Conservation (phyloP, 306 rosid genomes). For the Malus orientalis region DNA sequence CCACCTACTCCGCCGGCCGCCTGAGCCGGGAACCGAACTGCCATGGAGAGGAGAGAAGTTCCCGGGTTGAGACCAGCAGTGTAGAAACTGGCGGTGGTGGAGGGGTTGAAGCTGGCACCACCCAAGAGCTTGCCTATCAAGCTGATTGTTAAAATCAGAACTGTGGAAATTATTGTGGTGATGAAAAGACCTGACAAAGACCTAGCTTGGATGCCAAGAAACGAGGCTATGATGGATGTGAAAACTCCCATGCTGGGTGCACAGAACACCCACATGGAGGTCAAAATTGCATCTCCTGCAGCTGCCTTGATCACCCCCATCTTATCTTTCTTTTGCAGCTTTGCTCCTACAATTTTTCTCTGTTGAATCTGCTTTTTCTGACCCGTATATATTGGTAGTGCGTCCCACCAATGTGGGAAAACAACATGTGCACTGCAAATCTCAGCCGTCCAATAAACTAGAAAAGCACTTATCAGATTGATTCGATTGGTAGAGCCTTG, state of each 20-base stretch:
- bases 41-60: slow-evolving; percentile 28
- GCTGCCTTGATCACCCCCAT: slow-evolving; percentile 35
- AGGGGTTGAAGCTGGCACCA: slow-evolving; percentile 49
- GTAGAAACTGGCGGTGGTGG: slow-evolving; percentile 29
- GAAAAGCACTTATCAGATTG: background rate
- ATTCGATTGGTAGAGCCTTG: background rate
- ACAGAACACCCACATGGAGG: slow-evolving; percentile 40
- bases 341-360: background rate
- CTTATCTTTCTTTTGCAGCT: background rate
- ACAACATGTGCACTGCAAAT: background rate
- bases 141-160: slow-evolving; percentile 13
- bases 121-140: slow-evolving; percentile 28
- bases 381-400: background rate
- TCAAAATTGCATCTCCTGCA: slow-evolving; percentile 38
- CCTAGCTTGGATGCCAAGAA: slow-evolving; percentile 25
- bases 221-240: slow-evolving; percentile 13
- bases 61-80: slow-evolving; percentile 24
- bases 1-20: slow-evolving; percentile 42
- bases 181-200: slow-evolving; percentile 33
- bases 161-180: slow-evolving; percentile 23
- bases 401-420: background rate
- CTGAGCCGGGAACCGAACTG: slow-evolving; percentile 38
- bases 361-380: background rate
- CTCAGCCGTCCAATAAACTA: background rate
- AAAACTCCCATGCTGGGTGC: slow-evolving; percentile 28